Conservation (phyloP, 345 rosid species). For the Eucalyptus rudis region DNA sequence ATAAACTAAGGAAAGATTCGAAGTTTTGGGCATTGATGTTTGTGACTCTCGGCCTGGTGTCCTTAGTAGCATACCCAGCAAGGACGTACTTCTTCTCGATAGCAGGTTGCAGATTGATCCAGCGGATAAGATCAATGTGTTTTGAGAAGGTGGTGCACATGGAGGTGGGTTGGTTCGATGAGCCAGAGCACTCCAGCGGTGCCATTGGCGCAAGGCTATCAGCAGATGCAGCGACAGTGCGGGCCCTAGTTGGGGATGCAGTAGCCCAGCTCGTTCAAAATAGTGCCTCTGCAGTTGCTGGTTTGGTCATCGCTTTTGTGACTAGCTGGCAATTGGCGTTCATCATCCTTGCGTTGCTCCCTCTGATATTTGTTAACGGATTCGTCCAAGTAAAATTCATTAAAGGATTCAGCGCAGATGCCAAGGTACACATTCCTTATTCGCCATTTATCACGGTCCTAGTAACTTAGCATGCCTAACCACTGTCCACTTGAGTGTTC, state of each 20-base stretch:
- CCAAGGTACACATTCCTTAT: constrained; percentile 30
- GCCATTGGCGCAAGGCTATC: constrained; percentile 70
- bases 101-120: constrained; percentile 52
- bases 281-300: constrained; percentile 40
- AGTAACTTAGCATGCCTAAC: background rate
- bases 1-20: constrained; percentile 40
- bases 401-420: constrained; percentile 64
- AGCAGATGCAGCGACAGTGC: constrained; percentile 65
- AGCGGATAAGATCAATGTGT: constrained; percentile 48
- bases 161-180: constrained; percentile 92
- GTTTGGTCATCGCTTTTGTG: constrained; percentile 54
- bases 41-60: constrained; percentile 36
- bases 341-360: constrained; percentile 38
- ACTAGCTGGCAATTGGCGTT: constrained; percentile 58
- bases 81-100: constrained; percentile 43
- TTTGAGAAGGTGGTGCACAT: constrained; percentile 71
- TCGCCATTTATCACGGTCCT: background rate
- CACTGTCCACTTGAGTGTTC: background rate
- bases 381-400: constrained; percentile 42
- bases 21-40: constrained; percentile 56
- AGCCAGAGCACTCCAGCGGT: constrained; percentile 59
- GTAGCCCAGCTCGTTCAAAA: constrained; percentile 52
- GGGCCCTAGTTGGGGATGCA: constrained; percentile 65
- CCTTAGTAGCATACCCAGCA: constrained; percentile 30
- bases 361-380: constrained; percentile 50